Base-by-base conservation (phyloP, 2,329 filamentous ascomycete species). In the Ambrosiella cleistominuta region DNA sequence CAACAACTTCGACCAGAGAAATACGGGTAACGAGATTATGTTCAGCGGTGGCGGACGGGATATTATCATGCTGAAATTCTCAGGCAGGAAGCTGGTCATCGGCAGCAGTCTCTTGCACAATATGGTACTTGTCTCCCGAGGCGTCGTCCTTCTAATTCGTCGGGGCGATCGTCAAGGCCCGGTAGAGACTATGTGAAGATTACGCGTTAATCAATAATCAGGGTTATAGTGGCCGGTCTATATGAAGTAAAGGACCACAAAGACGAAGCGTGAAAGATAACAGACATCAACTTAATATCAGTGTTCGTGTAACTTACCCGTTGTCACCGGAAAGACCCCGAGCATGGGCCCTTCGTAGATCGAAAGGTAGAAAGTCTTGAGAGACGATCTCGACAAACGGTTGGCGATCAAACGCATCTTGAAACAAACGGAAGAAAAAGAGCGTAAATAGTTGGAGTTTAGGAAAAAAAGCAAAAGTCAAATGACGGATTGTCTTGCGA, bases 401-500 rank as follows among this genome's bases (percentile, higher is more conserved):
- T 58, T 53, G 44, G 57, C 44, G 12, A 60, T 54, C 59, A 60
- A 53, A 49, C 38, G 19, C 59, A 60, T 60, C 45, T 36, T 54
- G 50, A 35, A 51, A 9, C 1, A 35, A 27, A 2, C 3, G 44
- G 44, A 15, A 15, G 44, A 11, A 12, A 13, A 27, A 12, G 17
- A 13, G 47, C 5, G 7, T 12, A 17, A 1, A 3, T 51, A 51
- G 8, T 15, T 27, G 35, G 19, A 17, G 27, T 54, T 8, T 15
- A 53, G n/a, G 35, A 15, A 19, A 27, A 54, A 38, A 27, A 11
- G 5, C 27, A 17, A 7, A 27, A 17, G 38, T 17, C 7, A 19
- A 17, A 54, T 42, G n/a, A 27, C 37, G 17, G 35, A 27, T 27
- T 27, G 47, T 27, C 52, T 6, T 54, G 40, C 15, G 37, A 42